phyloP scores from a whole-genome alignment of 148 eudicot species.

The Drosera capensis region DNA sequence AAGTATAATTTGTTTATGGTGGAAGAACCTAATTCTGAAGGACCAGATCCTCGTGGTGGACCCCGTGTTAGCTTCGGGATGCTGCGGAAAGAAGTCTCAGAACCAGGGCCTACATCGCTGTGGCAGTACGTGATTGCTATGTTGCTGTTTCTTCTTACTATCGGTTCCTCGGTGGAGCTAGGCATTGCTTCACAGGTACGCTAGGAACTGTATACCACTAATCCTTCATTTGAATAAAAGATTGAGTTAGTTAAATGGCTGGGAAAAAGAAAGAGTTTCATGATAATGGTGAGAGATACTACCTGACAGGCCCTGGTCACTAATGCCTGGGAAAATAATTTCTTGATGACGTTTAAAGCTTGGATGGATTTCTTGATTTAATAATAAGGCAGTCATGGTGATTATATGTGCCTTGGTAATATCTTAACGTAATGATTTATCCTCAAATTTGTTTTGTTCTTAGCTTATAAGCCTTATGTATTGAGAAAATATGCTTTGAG shows the following conservation, averaged over 20 bases:
- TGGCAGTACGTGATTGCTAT: conserved; percentile 98
- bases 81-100: conserved; percentile 95
- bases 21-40: conserved; percentile 95
- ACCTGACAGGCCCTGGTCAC: no score
- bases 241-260: not conserved
- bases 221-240: not conserved
- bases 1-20: conserved; percentile 95
- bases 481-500: no score
- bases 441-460: no score
- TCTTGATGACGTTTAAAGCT: no score
- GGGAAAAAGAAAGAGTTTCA: no score
- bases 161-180: conserved; percentile 95
- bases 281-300: no score
- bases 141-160: conserved; percentile 73
- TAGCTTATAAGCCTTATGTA: no score
- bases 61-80: conserved; percentile 98
- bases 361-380: no score
- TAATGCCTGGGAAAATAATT: no score
- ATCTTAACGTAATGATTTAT: no score
- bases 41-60: conserved; percentile 92
- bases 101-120: conserved; percentile 83
- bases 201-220: not conserved
- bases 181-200: conserved; percentile 99
- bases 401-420: no score
- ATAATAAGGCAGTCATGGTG: no score